phyloP scores from a whole-genome alignment of 495 filamentous ascomycete species.

The Trichocladium antarcticum region DNA sequence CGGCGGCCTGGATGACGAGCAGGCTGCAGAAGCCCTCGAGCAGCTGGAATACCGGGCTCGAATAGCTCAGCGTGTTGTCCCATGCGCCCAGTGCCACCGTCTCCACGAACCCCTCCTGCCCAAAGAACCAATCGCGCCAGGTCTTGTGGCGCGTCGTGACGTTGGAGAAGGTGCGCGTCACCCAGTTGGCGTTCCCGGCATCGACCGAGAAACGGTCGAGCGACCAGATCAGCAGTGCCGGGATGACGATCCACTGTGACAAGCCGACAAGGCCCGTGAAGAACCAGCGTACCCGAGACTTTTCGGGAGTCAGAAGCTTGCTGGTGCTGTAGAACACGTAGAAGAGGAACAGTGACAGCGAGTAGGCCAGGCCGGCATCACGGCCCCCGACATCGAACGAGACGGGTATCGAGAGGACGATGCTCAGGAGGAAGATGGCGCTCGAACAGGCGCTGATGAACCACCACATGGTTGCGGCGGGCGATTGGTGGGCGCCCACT shows the following conservation, averaged over 20 bases:
- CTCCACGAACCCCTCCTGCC: conserved; percentile 65
- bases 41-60: conserved; percentile 89
- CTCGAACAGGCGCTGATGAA: conserved; percentile 60
- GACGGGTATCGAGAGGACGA: conserved; percentile 86
- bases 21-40: conserved; percentile 93
- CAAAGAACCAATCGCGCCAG: conserved; percentile 74
- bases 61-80: conserved; percentile 83
- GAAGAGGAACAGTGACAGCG: conserved; percentile 71
- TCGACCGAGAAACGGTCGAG: conserved; percentile 90
- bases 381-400: conserved; percentile 95
- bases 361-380: conserved; percentile 86
- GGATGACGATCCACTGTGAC: conserved; percentile 75
- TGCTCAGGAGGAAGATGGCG: conserved; percentile 70
- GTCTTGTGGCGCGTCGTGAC: conserved; percentile 45
- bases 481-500: conserved; percentile 2
- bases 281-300: conserved; percentile 60
- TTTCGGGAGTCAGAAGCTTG: conserved; percentile 69
- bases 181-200: conserved; percentile 62
- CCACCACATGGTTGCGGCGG: conserved; percentile 50
- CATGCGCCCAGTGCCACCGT: conserved; percentile 69
- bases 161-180: conserved; percentile 61
- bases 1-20: conserved; percentile 86
- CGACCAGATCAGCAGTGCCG: conserved; percentile 82
- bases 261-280: conserved; percentile 52
- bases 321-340: conserved; percentile 80